Base-by-base conservation (phyloP, 208 protist genomes). In the Balamuthia mandrillaris region DNA sequence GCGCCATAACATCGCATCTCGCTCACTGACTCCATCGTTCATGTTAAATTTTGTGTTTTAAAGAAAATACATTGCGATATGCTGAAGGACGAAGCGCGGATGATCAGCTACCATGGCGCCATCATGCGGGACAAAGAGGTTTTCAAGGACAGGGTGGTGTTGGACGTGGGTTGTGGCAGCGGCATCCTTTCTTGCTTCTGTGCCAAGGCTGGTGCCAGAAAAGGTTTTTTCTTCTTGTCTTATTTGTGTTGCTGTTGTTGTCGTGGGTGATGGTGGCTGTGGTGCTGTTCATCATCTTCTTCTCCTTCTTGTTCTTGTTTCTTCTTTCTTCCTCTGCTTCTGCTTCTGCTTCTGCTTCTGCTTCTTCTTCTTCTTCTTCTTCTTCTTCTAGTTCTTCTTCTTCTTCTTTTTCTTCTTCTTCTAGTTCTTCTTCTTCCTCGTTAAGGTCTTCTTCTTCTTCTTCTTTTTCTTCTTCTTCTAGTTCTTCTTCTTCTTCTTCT, bases 121-220 rank as follows among this genome's bases (percentile, higher is more conserved):
- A 78, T 78, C 45, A 58, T 78, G 68, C 2, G 45, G 45, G 58
- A 78, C 16, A 6, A 21, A 27, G 29, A 51, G 44, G 44, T 42
- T 31, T 78, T 83, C 77, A 83, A 83, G 77, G 77, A 65, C 41
- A 83, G 65, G 77, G 77, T 83, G n/a, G 77, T 83, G 0, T 54
- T 83, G 24, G 77, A 83, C 31, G 77, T 83, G 6, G 77, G 77
- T 0, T 83, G 77, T 33, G 77, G 77, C 24, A 83, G 51, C 2
- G 45, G 77, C 42, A n/a, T 83, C 6, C 60, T 83, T 27, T 60
- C 77, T 1, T 66, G 45, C 41, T 70, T 21, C n/a, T 61, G 51
- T 27, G 77, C 77, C 3, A 45, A 33, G 14, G 77, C 77, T n/a
- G 77, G 77, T 12, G 77, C 77, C 29, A 72, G 42, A 10, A 83